phyloP scores from a whole-genome alignment of 2,329 filamentous ascomycete species.

The Cladosporium velox region DNA sequence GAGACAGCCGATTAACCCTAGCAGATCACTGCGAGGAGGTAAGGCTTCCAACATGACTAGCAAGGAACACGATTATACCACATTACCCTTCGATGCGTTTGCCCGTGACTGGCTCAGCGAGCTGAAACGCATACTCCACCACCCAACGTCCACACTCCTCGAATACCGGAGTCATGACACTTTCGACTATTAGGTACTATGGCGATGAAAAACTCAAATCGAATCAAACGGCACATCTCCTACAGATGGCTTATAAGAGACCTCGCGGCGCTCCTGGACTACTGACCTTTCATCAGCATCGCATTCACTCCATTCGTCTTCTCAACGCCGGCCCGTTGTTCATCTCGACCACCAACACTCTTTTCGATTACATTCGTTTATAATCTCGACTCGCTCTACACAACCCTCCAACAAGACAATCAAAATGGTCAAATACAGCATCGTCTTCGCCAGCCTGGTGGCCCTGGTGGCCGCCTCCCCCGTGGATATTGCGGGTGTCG shows the following conservation, averaged over 20 bases:
- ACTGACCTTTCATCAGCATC: background rate
- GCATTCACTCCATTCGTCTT: background rate
- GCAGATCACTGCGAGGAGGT: background rate
- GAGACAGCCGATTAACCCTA: background rate
- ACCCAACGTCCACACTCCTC: background rate
- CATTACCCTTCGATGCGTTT: background rate
- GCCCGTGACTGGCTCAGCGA: background rate
- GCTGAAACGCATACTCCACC: background rate
- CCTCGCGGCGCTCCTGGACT: background rate
- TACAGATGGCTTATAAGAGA: background rate
- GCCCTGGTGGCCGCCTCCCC: background rate
- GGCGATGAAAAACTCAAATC: background rate
- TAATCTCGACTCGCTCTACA: background rate
- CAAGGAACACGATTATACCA: background rate
- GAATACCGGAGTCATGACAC: background rate
- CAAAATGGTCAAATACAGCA: constrained; percentile 3
- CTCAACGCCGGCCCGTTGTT: background rate
- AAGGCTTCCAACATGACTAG: background rate
- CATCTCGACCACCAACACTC: background rate
- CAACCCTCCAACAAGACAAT: background rate
- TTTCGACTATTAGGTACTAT: background rate
- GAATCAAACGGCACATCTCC: background rate
- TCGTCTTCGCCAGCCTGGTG: background rate
- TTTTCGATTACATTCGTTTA: background rate
- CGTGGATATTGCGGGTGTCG: background rate